Evolutionary conservation across 2,329 filamentous ascomycete species (phyloP), one percentile per base, ranked within the genome.

Genomic region (Hymenoscyphus fraxineus): DNA sequence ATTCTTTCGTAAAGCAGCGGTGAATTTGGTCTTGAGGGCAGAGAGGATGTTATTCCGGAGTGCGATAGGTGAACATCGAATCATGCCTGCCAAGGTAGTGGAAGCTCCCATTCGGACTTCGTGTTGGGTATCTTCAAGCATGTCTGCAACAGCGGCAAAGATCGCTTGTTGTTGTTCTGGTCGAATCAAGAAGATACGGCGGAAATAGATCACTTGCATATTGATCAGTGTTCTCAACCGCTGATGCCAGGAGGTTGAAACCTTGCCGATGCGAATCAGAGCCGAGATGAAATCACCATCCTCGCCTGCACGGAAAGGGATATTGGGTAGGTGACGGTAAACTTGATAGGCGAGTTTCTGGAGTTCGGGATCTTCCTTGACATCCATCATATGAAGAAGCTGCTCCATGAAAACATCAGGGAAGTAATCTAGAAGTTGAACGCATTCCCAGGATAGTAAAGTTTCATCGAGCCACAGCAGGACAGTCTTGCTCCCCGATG

Each of bases 311-410:
- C 91, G 88, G 79, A 97, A 94, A 0, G 95, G 93, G 64, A 99
- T 92, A 76, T 99, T 99, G 15, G 95, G 93, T 16, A 99, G 81
- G 74, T 99, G 94, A 6, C 94, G 90, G 81, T 98, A 99, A 54
- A 99, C 95, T 74, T 97, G 93, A 75, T 98, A 99, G 0, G 95
- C 94, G 9, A 97, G 84, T 10, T 91, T 89, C 82, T 97, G 96
- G 1, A 99, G 84, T 77, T 99, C 96, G 0, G 92, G 93, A 73
- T 99, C 95, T 77, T 99, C 95, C 77, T 98, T 98, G 76, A 99
- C 92, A 74, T 99, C 95, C 94, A 99, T 99, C 95, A 99, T 99
- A 80, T 99, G 93, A 61, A 99, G 81, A 15, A 99, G 85, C 76
- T 97, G 91, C 72, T 95, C 91, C 76, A 96, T 95, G 74, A 98